phyloP scores from a whole-genome alignment of 2,329 filamentous ascomycete species.

The Ophiostoma piceae region DNA sequence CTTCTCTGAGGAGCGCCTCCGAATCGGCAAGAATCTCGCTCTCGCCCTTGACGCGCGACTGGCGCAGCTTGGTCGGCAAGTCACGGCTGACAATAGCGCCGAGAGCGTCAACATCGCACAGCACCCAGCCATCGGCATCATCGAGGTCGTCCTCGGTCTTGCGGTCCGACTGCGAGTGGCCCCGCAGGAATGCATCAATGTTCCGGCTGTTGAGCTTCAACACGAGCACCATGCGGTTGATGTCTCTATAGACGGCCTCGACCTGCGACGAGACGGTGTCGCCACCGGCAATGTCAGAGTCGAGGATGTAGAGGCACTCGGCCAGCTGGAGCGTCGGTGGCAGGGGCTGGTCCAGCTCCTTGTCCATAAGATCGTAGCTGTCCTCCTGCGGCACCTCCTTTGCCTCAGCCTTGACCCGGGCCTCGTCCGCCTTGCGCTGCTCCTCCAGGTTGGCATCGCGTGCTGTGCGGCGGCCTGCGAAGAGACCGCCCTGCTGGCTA shows the following conservation, averaged over 20 bases:
- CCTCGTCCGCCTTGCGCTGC: constrained; percentile 49
- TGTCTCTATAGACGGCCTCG: constrained; percentile 67
- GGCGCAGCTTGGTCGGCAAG: constrained; percentile 59
- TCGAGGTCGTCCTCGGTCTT: constrained; percentile 62
- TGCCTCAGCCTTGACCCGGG: constrained; percentile 50
- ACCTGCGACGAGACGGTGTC: constrained; percentile 59
- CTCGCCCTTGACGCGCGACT: constrained; percentile 63
- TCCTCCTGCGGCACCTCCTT: constrained; percentile 63
- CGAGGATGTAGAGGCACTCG: constrained; percentile 52
- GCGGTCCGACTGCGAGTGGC: constrained; percentile 55
- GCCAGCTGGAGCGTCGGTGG: constrained; percentile 59
- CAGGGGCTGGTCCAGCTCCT: constrained; percentile 55
- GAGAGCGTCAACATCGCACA: constrained; percentile 71
- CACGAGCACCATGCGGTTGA: constrained; percentile 92
- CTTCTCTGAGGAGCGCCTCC: constrained; percentile 62
- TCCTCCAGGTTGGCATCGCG: constrained; percentile 47
- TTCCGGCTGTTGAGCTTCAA: constrained; percentile 75
- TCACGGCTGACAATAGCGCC: constrained; percentile 58
- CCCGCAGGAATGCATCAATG: constrained; percentile 60
- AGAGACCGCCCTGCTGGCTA: constrained; percentile 12
- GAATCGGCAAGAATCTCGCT: constrained; percentile 64
- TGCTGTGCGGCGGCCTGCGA: constrained; percentile 34
- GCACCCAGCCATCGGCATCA: constrained; percentile 61
- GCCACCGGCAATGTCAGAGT: constrained; percentile 48
- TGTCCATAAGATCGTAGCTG: constrained; percentile 59